phyloP scores from a whole-genome alignment of 371 early-diverging fungal genomes.

The Mortierella sp. region DNA sequence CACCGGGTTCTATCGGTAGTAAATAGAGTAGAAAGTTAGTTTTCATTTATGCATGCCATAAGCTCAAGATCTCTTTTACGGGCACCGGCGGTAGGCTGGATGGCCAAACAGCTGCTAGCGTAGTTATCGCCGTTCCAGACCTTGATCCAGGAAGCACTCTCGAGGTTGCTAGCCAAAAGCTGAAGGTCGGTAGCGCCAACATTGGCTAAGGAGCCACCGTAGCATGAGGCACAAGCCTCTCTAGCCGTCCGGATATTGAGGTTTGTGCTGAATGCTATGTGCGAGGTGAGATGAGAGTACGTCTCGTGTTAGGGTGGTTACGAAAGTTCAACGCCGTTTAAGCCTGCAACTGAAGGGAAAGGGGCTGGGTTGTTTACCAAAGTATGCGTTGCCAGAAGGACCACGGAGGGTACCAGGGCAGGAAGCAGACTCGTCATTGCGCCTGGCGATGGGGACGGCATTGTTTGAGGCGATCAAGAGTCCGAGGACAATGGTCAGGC shows the following conservation, averaged over 20 bases:
- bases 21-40: neutral
- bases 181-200: constrained; percentile 19
- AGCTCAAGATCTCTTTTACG: constrained; percentile 10
- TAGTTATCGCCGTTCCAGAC: constrained; percentile 43
- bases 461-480: constrained; percentile 21
- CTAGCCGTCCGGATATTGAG: constrained; percentile 24
- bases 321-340: no score
- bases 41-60: neutral
- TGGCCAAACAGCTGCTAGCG: constrained; percentile 28
- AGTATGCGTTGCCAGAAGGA: constrained; percentile 44
- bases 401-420: constrained; percentile 39
- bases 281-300: neutral
- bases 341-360: no score
- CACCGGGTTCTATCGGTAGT: constrained; percentile 12
- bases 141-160: constrained; percentile 40
- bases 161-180: constrained; percentile 20
- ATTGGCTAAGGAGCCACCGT: constrained; percentile 34
- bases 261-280: constrained; percentile 38
- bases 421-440: constrained; percentile 10
- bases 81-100: constrained; percentile 7
- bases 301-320: neutral
- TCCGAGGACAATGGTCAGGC: constrained; percentile 34
- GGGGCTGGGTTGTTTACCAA: constrained; percentile 12
- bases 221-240: constrained; percentile 46
- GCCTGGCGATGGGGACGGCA: constrained; percentile 27